Percentiles rank a stretch among this genome's conserved stretches.
Conservation (phyloP, 768 basidiomycete species). For the Mrakia blollopis region DNA sequence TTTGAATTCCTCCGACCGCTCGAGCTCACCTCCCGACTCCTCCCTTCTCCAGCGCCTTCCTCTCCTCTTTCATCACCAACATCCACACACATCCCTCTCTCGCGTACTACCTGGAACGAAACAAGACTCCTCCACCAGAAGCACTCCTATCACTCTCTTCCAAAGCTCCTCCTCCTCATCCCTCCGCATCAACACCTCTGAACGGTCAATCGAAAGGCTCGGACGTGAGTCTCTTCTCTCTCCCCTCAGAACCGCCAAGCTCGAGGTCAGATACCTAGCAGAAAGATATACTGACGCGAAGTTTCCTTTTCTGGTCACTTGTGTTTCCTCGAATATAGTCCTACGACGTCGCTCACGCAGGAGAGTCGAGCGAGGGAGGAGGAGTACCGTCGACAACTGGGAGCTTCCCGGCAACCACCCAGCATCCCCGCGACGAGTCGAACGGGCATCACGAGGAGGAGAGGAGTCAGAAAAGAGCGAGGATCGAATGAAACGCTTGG, state of each 20-base stretch:
- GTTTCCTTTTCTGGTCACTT: too few relatives aligned
- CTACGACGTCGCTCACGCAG: neutral
- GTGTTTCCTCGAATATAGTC: too few relatives aligned
- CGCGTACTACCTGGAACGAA: conserved; percentile 1
- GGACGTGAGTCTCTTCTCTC: neutral
- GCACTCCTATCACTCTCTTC: neutral
- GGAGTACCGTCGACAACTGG: neutral
- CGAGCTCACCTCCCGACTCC: neutral
- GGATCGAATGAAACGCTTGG: neutral
- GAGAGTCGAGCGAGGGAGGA: too few relatives aligned
- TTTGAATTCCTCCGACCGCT: neutral
- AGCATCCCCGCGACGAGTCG: neutral
- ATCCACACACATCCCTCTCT: neutral
- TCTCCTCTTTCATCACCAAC: conserved; percentile 16
- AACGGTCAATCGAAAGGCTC: too few relatives aligned
- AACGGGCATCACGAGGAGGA: neutral
- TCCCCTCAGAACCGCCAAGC: neutral
- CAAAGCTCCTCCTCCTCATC: neutral
- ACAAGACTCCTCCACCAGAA: neutral
- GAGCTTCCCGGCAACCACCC: neutral
- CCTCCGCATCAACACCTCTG: too few relatives aligned
- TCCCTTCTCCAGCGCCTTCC: conserved; percentile 1
- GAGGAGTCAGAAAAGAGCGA: neutral
- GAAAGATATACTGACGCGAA: too few relatives aligned
- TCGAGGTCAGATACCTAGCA: neutral